Percentiles rank a stretch among this genome's conserved stretches.
phyloP scores from a whole-genome alignment of 2,329 filamentous ascomycete species.

The Acarospora socialis region DNA sequence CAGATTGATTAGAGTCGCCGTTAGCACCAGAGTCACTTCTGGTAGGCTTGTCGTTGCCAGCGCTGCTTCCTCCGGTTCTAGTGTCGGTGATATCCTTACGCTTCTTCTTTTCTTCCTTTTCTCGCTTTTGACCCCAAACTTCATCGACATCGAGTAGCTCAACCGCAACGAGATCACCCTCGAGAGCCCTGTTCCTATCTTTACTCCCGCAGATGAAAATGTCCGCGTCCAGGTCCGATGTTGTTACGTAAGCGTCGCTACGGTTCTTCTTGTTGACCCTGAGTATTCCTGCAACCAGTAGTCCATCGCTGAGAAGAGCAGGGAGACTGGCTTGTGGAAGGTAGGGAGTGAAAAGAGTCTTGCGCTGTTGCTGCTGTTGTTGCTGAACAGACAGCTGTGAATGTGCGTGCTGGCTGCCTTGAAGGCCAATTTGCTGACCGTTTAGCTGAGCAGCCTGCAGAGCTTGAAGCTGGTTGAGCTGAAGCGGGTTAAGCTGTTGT shows the following conservation, averaged over 20 bases:
- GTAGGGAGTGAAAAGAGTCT: constrained; percentile 97
- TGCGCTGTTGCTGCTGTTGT: constrained; percentile 77
- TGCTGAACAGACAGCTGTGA: constrained; percentile 41
- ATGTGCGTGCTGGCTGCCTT: constrained; percentile 57
- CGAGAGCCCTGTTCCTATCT: constrained; percentile 89
- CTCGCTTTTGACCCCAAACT: constrained; percentile 95
- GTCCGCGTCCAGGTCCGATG: constrained; percentile 85
- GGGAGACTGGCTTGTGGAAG: constrained; percentile 88
- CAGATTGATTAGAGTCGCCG: constrained; percentile 45
- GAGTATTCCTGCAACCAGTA: constrained; percentile 89
- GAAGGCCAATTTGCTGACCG: constrained; percentile 55
- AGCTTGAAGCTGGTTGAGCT: constrained; percentile 80
- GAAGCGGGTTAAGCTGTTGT: constrained; percentile 78
- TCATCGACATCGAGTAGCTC: constrained; percentile 96
- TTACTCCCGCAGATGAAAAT: constrained; percentile 99
- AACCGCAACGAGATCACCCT: constrained; percentile 88
- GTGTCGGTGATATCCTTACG: constrained; percentile 96
- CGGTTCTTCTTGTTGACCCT: constrained; percentile 99
- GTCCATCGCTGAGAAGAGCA: constrained; percentile 76
- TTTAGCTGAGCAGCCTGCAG: constrained; percentile 79
- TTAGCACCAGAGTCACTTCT: constrained; percentile 43
- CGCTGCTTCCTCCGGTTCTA: constrained; percentile 60
- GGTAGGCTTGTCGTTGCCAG: constrained; percentile 49
- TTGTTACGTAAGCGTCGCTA: constrained; percentile 94
- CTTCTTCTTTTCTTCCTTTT: constrained; percentile 99